A percentile compares a stretch with the other conserved stretches of the same genome.
Conservation (phyloP, 2,329 filamentous ascomycete species). For the Colletotrichum tabaci region DNA sequence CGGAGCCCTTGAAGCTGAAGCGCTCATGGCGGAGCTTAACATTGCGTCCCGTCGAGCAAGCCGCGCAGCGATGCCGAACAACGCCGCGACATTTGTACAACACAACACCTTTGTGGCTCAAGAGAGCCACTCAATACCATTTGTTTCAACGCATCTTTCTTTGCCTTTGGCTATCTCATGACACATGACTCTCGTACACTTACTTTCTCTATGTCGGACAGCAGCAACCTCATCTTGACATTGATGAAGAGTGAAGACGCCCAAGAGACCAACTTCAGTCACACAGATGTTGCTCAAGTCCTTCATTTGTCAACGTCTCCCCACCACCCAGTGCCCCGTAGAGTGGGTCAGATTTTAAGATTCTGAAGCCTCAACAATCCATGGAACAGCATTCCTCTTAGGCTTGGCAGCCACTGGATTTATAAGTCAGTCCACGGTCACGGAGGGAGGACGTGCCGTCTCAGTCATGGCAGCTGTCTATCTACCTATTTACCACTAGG, state of each 20-base stretch:
- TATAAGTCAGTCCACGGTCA: too few species aligned
- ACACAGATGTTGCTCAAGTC: too few species aligned
- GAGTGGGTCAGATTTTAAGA: too few species aligned
- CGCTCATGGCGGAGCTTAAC: neutral
- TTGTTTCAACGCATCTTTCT: neutral
- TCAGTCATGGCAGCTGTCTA: neutral
- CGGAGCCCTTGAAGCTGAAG: neutral
- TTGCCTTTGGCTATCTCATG: neutral
- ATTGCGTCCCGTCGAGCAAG: neutral
- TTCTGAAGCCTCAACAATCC: too few species aligned
- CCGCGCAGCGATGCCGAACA: neutral
- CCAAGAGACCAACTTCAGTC: too few species aligned
- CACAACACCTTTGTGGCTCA: neutral
- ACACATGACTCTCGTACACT: neutral
- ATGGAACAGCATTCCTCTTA: too few species aligned
- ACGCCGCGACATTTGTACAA: neutral
- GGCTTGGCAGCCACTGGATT: too few species aligned
- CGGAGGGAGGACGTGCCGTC: constrained; percentile 14
- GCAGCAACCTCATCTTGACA: neutral
- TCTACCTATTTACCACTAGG: too few species aligned
- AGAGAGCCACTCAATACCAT: neutral
- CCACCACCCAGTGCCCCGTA: too few species aligned
- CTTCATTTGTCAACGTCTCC: too few species aligned
- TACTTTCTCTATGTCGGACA: neutral
- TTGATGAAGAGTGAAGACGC: neutral